These are phyloP conservation scores for Leccinum variicolor DNA, from an alignment of 768 basidiomycete species.

Conservation along the genomic window DNA sequence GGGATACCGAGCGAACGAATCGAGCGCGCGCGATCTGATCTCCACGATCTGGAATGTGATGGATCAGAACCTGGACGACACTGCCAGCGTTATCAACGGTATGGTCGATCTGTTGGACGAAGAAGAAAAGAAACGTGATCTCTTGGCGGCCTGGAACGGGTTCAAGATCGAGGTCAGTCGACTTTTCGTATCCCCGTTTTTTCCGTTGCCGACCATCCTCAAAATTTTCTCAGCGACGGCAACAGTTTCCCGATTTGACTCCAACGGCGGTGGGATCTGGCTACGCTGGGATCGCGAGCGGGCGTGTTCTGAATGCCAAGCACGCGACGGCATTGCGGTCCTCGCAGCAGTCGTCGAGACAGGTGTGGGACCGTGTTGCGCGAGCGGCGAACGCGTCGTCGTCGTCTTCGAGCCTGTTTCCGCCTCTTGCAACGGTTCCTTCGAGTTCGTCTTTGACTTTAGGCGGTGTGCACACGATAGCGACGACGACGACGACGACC, in stretches of 20 bases:
- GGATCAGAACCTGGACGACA: slow-evolving; percentile 64
- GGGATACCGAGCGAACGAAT: slow-evolving; percentile 74
- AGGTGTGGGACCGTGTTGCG: slow-evolving; percentile 86
- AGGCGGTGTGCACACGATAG: background rate
- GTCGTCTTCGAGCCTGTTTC: slow-evolving; percentile 36
- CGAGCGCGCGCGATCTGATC: slow-evolving; percentile 79
- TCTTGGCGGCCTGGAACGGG: slow-evolving; percentile 77
- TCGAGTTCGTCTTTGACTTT: background rate
- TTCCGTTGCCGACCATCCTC: background rate
- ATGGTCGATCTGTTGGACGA: slow-evolving; percentile 79
- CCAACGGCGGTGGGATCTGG: slow-evolving; percentile 57
- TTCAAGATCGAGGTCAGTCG: slow-evolving; percentile 85
- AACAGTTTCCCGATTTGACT: slow-evolving; percentile 77
- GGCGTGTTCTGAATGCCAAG: slow-evolving; percentile 82
- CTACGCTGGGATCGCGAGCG: slow-evolving; percentile 78
- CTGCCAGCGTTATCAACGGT: slow-evolving; percentile 67
- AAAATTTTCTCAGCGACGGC: slow-evolving; percentile 56
- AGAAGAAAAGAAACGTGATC: slow-evolving; percentile 75
- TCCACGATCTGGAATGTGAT: slow-evolving; percentile 84
- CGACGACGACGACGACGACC: background rate
- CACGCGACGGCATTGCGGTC: slow-evolving; percentile 62
- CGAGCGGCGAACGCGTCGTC: slow-evolving; percentile 60
- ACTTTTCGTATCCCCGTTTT: background rate
- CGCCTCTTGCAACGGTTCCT: slow-evolving; percentile 23
- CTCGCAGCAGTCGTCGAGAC: slow-evolving; percentile 54